Base-by-base conservation (phyloP, 1,284 basidiomycete genomes). In the Taiwanofungus camphoratus region DNA sequence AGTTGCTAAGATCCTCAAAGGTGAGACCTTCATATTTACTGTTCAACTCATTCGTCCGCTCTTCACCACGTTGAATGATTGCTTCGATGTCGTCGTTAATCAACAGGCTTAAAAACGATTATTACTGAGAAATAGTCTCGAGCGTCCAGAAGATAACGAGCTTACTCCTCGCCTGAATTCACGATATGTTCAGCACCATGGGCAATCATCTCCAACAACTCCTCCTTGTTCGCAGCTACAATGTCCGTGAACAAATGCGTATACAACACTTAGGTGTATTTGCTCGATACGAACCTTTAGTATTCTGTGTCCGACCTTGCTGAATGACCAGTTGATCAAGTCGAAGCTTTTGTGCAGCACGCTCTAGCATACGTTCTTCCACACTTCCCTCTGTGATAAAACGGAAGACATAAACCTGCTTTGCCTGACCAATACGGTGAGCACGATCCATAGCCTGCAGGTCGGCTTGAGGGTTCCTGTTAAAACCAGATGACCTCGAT, bases 401-500 rank as follows among this genome's bases (percentile, higher is more conserved):
- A 20, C 95, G 76, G 74, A 94, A 99, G 1, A 99, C 96, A 58
- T 95, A 96, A 15, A 98, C 95, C 65, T 99, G 95, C 67, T 98
- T 98, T 39, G 90, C 98, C 68, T 98, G 96, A 2, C 95, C 95
- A 51, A 99, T 98, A 54, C 95, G 90, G 68, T 99, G 95, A 0
- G 95, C 95, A 52, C 95, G 89, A 62, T 99, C 95, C 96, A 99
- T 98, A 5, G 96, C 96, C 64, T 99, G 96, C 44, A 99, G 64
- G 71, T 99, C 96, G 3, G 95, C 95, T 67, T 99, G 95, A 1
- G 96, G 95, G 64, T 99, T 99, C 87, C 87, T 89, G 35, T 15
- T 34, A n/a, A n/a, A n/a, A n/a, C n/a, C n/a, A n/a, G n/a, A n/a
- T n/a, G n/a, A n/a, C n/a, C n/a, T n/a, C n/a, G n/a, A n/a, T n/a